A percentile compares a stretch with the other conserved stretches of the same genome.
Conservation (phyloP, 768 basidiomycete genomes). For the Boletellus emodensis region DNA sequence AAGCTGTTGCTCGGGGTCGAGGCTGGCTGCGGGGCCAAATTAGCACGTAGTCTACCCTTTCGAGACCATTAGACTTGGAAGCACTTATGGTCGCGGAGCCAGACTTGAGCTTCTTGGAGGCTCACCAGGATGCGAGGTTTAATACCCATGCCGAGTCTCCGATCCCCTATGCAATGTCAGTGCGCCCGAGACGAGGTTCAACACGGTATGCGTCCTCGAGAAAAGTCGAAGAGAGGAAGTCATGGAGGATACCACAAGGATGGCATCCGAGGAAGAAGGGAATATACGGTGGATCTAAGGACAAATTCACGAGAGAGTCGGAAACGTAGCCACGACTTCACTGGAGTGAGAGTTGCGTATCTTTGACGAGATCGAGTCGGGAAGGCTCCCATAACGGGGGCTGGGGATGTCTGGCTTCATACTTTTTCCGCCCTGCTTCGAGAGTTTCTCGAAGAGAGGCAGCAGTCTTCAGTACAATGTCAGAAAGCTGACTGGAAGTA, state of each 20-base stretch:
- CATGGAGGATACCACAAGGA: neutral
- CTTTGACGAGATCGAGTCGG: neutral
- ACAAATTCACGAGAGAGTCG: neutral
- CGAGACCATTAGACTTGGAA: too few relatives aligned
- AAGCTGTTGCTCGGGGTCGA: too few relatives aligned
- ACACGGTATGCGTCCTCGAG: neutral
- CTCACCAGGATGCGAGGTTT: too few relatives aligned
- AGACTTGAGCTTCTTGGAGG: too few relatives aligned
- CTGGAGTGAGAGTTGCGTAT: neutral
- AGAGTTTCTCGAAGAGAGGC: constrained; percentile 1
- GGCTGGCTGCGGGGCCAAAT: too few relatives aligned
- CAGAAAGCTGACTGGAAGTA: constrained; percentile 33
- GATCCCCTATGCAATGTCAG: too few relatives aligned
- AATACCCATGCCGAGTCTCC: too few relatives aligned
- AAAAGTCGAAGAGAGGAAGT: neutral
- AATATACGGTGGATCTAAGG: too few relatives aligned
- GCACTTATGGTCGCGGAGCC: too few relatives aligned
- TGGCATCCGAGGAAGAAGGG: neutral
- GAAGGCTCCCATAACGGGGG: neutral
- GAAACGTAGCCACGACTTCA: neutral
- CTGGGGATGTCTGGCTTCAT: neutral
- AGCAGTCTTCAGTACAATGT: constrained; percentile 33
- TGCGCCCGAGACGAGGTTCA: neutral
- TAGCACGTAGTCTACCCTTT: too few relatives aligned
- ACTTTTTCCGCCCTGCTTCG: neutral